phyloP scores from a whole-genome alignment of 2,329 filamentous ascomycete species.

The Exserohilum turcica region DNA sequence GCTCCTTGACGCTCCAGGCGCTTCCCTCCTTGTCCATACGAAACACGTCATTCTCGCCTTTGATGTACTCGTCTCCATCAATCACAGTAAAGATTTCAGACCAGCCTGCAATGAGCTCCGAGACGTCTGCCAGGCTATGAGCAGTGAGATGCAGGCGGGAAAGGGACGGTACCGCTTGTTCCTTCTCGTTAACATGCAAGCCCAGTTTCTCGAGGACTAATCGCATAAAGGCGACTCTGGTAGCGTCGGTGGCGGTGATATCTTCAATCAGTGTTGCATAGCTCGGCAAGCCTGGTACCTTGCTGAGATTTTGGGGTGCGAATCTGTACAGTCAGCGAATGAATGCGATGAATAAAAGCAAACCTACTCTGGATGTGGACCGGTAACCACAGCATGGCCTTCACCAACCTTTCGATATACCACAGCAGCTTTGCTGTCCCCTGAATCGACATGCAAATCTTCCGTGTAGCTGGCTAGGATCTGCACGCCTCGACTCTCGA shows the following conservation, averaged over 20 bases:
- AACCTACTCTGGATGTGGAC: conserved; percentile 87
- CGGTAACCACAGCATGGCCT: conserved; percentile 78
- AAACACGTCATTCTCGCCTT: conserved; percentile 82
- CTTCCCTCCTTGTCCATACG: conserved; percentile 71
- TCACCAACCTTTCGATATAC: conserved; percentile 83
- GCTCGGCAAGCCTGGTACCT: conserved; percentile 67
- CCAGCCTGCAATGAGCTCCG: conserved; percentile 69
- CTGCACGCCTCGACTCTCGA: conserved; percentile 70
- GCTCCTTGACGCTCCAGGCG: conserved; percentile 34
- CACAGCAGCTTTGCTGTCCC: conserved; percentile 74
- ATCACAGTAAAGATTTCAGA: conserved; percentile 69
- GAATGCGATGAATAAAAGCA: background rate
- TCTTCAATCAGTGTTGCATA: conserved; percentile 73
- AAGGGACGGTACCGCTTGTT: conserved; percentile 73
- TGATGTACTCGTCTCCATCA: conserved; percentile 72
- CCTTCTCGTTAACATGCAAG: conserved; percentile 74
- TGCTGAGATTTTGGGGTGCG: conserved; percentile 75
- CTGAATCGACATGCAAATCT: conserved; percentile 75
- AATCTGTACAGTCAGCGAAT: conserved; percentile 63
- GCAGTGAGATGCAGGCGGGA: conserved; percentile 84
- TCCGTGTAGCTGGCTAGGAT: conserved; percentile 81
- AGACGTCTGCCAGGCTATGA: conserved; percentile 65
- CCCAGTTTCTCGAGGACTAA: conserved; percentile 80
- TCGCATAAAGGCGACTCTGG: conserved; percentile 75
- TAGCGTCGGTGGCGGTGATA: conserved; percentile 70